Conservation (phyloP, 176 grass and related monocot species). For the Aegilops umbellulata region DNA sequence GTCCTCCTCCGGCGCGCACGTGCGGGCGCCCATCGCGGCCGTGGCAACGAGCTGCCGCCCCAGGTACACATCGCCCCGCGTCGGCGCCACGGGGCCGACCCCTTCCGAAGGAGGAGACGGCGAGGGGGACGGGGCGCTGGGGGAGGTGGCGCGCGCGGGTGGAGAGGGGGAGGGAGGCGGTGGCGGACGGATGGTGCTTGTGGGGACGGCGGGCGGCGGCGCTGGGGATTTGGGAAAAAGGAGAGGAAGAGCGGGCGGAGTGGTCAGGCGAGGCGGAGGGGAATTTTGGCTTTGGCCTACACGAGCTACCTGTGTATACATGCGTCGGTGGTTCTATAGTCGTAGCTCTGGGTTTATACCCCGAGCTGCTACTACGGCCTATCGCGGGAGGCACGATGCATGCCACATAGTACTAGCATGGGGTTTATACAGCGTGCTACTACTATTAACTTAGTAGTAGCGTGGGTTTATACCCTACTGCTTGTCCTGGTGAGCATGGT, state of each 20-base stretch:
- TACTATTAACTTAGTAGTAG: no score
- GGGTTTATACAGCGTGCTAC: no score
- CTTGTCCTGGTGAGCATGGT: no score
- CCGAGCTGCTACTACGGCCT: no score
- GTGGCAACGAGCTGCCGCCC: slow-evolving; percentile 48
- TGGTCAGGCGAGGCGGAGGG: no score
- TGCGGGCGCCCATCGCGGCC: slow-evolving; percentile 22
- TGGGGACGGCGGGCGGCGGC: not conserved
- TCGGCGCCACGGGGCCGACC: slow-evolving; percentile 49
- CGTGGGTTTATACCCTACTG: no score
- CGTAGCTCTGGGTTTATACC: no score
- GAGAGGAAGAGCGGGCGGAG: slow-evolving; percentile 33
- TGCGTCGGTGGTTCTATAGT: no score
- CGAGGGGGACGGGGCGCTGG: not conserved
- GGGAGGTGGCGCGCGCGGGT: not conserved
- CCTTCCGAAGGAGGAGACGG: slow-evolving; percentile 12
- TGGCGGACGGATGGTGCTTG: not conserved
- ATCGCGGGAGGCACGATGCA: no score
- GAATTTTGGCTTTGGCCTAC: no score
- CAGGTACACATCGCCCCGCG: slow-evolving; percentile 66
- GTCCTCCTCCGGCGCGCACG: slow-evolving; percentile 40
- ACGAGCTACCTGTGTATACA: no score
- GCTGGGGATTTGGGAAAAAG: slow-evolving; percentile 33
- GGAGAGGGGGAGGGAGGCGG: not conserved
- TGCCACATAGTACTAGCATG: no score